Evolutionary conservation across 495 filamentous ascomycete species (phyloP).

Genomic region (Sabuloglossum arenarium): DNA sequence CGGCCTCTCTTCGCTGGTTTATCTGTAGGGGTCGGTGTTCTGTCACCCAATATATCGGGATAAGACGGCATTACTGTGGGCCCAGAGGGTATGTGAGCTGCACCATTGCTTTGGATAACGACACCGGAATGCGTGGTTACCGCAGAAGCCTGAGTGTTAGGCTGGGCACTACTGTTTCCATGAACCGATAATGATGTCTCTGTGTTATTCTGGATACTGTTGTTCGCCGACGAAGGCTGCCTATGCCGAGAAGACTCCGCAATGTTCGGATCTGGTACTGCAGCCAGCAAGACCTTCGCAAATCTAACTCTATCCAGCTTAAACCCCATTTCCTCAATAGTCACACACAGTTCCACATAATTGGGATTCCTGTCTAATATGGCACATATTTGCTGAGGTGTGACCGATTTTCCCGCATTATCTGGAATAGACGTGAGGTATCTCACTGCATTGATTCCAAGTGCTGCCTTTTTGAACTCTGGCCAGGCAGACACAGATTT

Average conservation of each 20-base stretch:
- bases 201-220: not conserved
- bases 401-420: slow-evolving; percentile 14
- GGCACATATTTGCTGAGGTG: slow-evolving; percentile 15
- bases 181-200: not conserved
- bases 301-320: slow-evolving; percentile 23
- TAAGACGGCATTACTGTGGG: not conserved
- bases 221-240: not conserved
- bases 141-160: not conserved
- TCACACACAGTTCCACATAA: slow-evolving; percentile 28
- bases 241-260: not conserved
- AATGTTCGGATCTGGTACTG: slow-evolving; percentile 19
- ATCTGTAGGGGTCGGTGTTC: slow-evolving; percentile 5
- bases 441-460: slow-evolving; percentile 16
- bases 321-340: slow-evolving; percentile 23
- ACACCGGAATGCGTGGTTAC: not conserved
- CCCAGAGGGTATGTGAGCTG: not conserved
- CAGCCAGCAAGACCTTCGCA: slow-evolving; percentile 23
- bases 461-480: slow-evolving; percentile 14
- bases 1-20: not conserved
- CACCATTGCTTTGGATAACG: not conserved
- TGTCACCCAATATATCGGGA: not conserved
- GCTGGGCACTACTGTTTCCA: not conserved
- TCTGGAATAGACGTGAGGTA: slow-evolving; percentile 10
- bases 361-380: slow-evolving; percentile 26
- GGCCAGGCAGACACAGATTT: slow-evolving; percentile 11